Base-by-base conservation (phyloP, 805 yeast species). In the Wickerhamomyces pijperi region DNA sequence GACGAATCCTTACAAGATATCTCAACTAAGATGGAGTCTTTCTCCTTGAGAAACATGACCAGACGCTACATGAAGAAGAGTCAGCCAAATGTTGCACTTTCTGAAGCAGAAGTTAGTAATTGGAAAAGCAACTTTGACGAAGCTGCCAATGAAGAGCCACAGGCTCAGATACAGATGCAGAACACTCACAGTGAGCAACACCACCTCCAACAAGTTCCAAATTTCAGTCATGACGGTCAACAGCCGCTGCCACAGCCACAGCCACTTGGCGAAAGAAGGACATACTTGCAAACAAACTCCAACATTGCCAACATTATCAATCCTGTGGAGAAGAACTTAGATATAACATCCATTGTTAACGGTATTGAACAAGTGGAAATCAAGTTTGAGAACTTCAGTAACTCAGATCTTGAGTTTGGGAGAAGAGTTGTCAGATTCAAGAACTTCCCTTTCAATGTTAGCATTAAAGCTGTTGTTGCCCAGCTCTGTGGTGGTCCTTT, bases 401-500 rank as follows among this genome's bases (percentile, higher is more conserved):
- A 16, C 13, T n/a, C 12, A 8, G 23, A 17, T 20, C 25, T 8
- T 13, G 36, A 39, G 12, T 39, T 37, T 19, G 50, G 46, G 7
- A 46, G 46, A 39, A 53, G 68, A 42, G 55, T 63, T 2, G 42
- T 74, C 13, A 53, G 61, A 15, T 41, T 72, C 4, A 52, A 49
- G n/a, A 60, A 64, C 16, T 53, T 74, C 19, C 69, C 74, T 0
- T 39, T 49, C 0, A 49, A 54, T 21, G 64, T 72, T 8, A 76
- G 80, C 8, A 45, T 76, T 8, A 63, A 63, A 18, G 62, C 74
- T 31, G 58, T 81, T 9, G 46, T 82, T 16, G 51, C 74, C 1
- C 81, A 74, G 39, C 60, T 80, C 0, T 62, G 67, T 46, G 88
- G 92, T 2, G 94, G 94, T 0, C 82, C 85, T 0, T 56, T 82